Percentiles rank a stretch among this genome's conserved stretches.
Evolutionary conservation across 2,329 filamentous ascomycete genomes (phyloP).

Genomic region (Plectosphaerella cucumerina): DNA sequence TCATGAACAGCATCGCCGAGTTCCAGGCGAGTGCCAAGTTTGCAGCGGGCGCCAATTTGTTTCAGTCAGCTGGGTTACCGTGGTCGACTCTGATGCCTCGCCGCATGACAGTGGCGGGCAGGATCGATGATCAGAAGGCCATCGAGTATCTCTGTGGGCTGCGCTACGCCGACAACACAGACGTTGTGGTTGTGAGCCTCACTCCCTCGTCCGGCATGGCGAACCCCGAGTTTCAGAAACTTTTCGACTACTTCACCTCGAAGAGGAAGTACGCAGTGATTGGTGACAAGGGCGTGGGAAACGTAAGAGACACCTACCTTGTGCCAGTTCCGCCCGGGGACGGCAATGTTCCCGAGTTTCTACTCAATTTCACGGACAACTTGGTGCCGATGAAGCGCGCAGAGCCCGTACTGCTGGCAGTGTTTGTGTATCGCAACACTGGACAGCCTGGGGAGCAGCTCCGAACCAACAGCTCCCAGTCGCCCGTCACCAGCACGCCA

Average conservation of each 20-base stretch:
- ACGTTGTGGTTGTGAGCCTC: constrained; percentile 77
- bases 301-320: constrained; percentile 87
- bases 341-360: constrained; percentile 73
- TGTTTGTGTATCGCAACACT: constrained; percentile 73
- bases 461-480: constrained; percentile 15
- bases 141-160: constrained; percentile 89
- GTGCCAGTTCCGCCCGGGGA: constrained; percentile 76
- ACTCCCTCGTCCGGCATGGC: constrained; percentile 59
- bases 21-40: constrained; percentile 76
- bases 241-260: constrained; percentile 84
- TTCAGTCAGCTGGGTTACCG: constrained; percentile 42
- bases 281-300: constrained; percentile 66
- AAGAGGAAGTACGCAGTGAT: constrained; percentile 86
- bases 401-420: constrained; percentile 75
- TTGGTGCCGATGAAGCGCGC: constrained; percentile 66
- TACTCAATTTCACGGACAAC: constrained; percentile 84
- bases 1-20: constrained; percentile 73
- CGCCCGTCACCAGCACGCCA: constrained; percentile 19
- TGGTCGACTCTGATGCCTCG: constrained; percentile 76
- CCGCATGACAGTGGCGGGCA: constrained; percentile 66
- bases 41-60: constrained; percentile 79
- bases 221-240: constrained; percentile 60
- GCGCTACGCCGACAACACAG: constrained; percentile 75
- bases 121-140: constrained; percentile 77
- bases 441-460: constrained; percentile 24